Conservation (phyloP, 306 rosid genomes). For the Pueraria montana region DNA sequence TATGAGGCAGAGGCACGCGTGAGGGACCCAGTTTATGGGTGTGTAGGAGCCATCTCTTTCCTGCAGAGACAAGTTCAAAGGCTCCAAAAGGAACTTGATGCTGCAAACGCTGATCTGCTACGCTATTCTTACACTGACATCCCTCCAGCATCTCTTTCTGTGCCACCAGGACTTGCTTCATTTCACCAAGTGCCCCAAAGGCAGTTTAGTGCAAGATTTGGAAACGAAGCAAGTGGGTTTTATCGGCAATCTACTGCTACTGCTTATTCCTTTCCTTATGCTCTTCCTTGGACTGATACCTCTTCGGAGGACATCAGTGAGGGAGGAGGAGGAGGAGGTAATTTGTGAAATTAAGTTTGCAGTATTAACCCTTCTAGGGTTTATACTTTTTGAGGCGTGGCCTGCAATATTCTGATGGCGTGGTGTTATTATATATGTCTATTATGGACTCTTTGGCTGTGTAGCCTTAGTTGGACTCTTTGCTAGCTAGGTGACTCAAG, state of each 20-base stretch:
- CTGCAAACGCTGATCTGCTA: constrained; percentile 83
- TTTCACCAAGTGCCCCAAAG: constrained; percentile 51
- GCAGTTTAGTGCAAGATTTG: constrained; percentile 49
- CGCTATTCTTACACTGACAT: constrained; percentile 80
- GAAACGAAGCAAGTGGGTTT: constrained; percentile 58
- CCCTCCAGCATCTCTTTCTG: constrained; percentile 53
- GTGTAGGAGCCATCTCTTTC: constrained; percentile 96
- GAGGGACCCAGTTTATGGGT: constrained; percentile 95
- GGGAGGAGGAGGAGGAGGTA: constrained; percentile 59
- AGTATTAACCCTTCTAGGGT: constrained; percentile 60
- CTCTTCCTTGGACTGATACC: constrained; percentile 76
- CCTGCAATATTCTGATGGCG: constrained; percentile 47
- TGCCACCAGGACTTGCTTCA: constrained; percentile 49
- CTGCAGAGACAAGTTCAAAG: constrained; percentile 94
- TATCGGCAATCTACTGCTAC: constrained; percentile 53
- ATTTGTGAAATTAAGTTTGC: constrained; percentile 56
- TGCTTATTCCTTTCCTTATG: constrained; percentile 61
- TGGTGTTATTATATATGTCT: constrained; percentile 49
- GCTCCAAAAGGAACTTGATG: constrained; percentile 93
- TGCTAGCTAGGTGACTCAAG: constrained; percentile 51
- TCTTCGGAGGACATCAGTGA: constrained; percentile 56
- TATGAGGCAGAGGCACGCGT: constrained; percentile 98
- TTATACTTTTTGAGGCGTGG: constrained; percentile 54
- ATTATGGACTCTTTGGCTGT: constrained; percentile 46
- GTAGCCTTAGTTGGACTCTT: constrained; percentile 57